These are phyloP conservation scores for Boletus reticuloceps DNA, from an alignment of 768 basidiomycete species.

Conservation along the genomic window DNA sequence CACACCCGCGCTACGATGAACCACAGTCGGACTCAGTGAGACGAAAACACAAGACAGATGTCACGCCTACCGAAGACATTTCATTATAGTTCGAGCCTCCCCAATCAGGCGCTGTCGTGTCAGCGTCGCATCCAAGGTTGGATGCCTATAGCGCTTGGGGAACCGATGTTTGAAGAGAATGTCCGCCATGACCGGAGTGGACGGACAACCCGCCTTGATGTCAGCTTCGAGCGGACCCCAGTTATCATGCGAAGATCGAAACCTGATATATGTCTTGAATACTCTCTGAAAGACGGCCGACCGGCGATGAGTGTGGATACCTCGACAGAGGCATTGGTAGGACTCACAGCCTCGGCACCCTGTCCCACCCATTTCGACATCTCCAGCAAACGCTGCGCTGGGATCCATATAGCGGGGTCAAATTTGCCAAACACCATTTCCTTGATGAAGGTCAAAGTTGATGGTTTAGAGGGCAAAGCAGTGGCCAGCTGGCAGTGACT, in stretches of 20 bases:
- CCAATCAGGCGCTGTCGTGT: constrained; percentile 78
- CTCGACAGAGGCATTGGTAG: constrained; percentile 20
- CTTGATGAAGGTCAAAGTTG: not conserved
- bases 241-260: constrained; percentile 18
- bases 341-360: constrained; percentile 86
- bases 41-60: not conserved
- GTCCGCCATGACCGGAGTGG: constrained; percentile 27
- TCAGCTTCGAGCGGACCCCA: constrained; percentile 27
- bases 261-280: constrained; percentile 52
- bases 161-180: constrained; percentile 89
- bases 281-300: constrained; percentile 54
- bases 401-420: constrained; percentile 19
- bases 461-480: not conserved
- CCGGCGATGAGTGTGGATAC: constrained; percentile 15
- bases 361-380: constrained; percentile 57
- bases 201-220: constrained; percentile 26
- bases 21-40: not conserved
- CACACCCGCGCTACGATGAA: constrained; percentile 59
- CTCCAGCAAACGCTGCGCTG: constrained; percentile 23
- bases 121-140: constrained; percentile 69
- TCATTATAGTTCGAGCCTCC: constrained; percentile 83
- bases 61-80: constrained; percentile 66
- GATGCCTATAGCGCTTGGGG: constrained; percentile 85
- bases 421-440: constrained; percentile 11
- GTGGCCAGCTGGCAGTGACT: too few relatives aligned